Conservation (phyloP, 345 rosid genomes). For the Salix brachista region DNA sequence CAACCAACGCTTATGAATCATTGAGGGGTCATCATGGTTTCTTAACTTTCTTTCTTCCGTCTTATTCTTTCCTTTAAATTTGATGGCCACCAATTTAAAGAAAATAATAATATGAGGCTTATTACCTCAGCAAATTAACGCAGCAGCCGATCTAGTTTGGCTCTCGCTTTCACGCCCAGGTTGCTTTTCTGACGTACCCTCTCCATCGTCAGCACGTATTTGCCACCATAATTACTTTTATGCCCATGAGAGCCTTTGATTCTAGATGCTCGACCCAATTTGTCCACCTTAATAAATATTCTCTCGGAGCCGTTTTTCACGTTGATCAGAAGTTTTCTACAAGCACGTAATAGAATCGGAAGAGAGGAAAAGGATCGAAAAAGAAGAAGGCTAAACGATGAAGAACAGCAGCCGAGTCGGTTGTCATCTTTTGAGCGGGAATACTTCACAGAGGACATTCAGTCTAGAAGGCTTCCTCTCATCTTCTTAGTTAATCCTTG, state of each 20-base stretch:
- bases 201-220: neutral
- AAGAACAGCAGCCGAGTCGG: neutral
- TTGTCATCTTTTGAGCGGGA: slow-evolving; percentile 20
- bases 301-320: slow-evolving; percentile 25
- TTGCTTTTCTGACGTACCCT: neutral
- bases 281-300: no score
- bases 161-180: neutral
- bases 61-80: no score
- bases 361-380: slow-evolving; percentile 8
- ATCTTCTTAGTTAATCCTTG: slow-evolving; percentile 6
- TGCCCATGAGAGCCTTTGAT: neutral
- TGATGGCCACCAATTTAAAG: no score
- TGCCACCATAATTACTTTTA: neutral
- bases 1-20: no score
- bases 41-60: no score
- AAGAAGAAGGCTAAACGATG: neutral
- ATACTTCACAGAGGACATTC: slow-evolving; percentile 25
- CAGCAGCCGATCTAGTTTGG: neutral
- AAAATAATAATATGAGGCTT: neutral
- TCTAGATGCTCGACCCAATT: neutral
- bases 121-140: neutral
- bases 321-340: slow-evolving; percentile 21
- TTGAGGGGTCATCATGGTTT: no score
- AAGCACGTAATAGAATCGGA: slow-evolving; percentile 20
- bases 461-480: slow-evolving; percentile 11